Percentiles rank a stretch among this genome's conserved stretches.
Evolutionary conservation across 345 rosid genomes (phyloP).

Genomic region (Geranium rotundifolium): DNA sequence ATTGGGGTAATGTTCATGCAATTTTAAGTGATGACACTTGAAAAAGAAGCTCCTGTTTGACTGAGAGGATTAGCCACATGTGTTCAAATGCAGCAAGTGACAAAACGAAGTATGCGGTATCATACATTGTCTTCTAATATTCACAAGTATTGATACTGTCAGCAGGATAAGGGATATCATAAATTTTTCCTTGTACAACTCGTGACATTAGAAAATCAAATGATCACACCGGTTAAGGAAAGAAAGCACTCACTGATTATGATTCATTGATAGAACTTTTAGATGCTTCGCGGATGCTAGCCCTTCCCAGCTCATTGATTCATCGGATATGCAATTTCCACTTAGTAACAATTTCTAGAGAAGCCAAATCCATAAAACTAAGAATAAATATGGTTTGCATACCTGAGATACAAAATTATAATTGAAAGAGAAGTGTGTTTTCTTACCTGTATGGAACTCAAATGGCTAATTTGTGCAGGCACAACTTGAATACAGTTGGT

Average conservation of each 20-base stretch:
- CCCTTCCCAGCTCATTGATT: conserved; percentile 67
- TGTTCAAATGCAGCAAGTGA: background rate
- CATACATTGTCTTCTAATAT: background rate
- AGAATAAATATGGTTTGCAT: background rate
- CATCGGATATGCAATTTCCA: conserved; percentile 52
- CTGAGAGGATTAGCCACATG: background rate
- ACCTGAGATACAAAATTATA: background rate
- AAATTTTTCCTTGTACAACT: background rate
- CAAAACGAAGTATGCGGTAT: background rate
- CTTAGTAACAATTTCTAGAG: conserved; percentile 55
- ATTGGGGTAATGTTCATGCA: background rate
- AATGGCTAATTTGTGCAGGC: conserved; percentile 38
- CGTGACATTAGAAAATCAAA: background rate
- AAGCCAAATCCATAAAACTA: conserved; percentile 1
- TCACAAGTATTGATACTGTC: background rate
- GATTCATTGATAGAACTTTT: conserved; percentile 49
- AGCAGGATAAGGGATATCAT: background rate
- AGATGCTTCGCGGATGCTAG: conserved; percentile 44
- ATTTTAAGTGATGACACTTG: background rate
- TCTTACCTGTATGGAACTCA: conserved; percentile 47
- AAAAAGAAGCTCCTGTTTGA: background rate
- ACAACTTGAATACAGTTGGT: conserved; percentile 47
- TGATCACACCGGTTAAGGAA: background rate
- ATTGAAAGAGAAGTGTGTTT: conserved; percentile 5
- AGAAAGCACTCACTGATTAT: conserved; percentile 44